Conservation (phyloP, 2,329 filamentous ascomycete genomes). For the Xylogone sp. region DNA sequence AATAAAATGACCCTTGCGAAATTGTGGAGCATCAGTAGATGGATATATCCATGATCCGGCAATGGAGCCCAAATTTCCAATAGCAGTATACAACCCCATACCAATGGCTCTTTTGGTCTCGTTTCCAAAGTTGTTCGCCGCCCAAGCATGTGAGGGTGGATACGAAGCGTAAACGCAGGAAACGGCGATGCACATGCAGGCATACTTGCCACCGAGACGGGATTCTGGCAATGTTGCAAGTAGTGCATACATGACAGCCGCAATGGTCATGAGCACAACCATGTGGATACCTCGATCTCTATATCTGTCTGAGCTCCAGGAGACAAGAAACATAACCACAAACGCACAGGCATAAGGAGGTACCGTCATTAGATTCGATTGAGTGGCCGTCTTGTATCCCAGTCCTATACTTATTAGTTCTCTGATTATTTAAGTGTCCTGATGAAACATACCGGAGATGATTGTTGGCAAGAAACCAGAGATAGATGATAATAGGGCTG, state of each 20-base stretch:
- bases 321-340: slow-evolving; percentile 2
- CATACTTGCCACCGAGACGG: slow-evolving; percentile 12
- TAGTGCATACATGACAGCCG: slow-evolving; percentile 6
- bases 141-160: slow-evolving; percentile 15
- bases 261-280: slow-evolving; percentile 5
- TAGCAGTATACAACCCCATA: slow-evolving; percentile 13
- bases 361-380: slow-evolving; percentile 66
- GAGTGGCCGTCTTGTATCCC: slow-evolving; percentile 44
- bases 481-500: slow-evolving; percentile 64
- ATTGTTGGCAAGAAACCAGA: slow-evolving; percentile 77
- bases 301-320: slow-evolving; percentile 13
- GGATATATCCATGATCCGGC: slow-evolving; percentile 13
- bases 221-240: slow-evolving; percentile 10
- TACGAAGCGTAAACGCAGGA: slow-evolving; percentile 16
- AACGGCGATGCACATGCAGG: slow-evolving; percentile 9
- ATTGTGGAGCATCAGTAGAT: slow-evolving; percentile 15
- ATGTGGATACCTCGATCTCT: slow-evolving; percentile 17
- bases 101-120: slow-evolving; percentile 16
- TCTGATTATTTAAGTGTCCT: background rate
- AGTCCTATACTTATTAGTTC: slow-evolving; percentile 7
- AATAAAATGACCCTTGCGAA: slow-evolving; percentile 10
- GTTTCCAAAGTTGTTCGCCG: slow-evolving; percentile 18
- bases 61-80: slow-evolving; percentile 21
- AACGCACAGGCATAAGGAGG: slow-evolving; percentile 67
- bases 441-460: slow-evolving; percentile 46